Base-by-base conservation (phyloP, 495 filamentous ascomycete genomes). In the Parachaetomium inaequale region DNA sequence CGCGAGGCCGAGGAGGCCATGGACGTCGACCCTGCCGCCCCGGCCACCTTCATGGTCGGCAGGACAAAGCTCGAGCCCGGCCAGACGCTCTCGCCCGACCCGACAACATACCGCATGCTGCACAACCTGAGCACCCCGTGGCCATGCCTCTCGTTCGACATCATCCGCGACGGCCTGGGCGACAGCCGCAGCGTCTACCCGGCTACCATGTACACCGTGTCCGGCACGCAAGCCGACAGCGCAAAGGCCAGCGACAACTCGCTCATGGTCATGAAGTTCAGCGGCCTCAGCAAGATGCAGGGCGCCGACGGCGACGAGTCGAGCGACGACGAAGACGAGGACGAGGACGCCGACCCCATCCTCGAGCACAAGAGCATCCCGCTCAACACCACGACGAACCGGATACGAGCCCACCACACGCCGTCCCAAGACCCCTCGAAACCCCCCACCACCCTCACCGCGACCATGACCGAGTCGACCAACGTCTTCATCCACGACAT, bases 111-210 rank as follows among this genome's bases (percentile, higher is more conserved):
- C 77, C 86, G 96, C 68, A 94, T 98, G 92, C 86, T 98, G 34
- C 94, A 98, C 78, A 89, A 86, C 47, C 81, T 98, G 47, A 93
- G 87, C 73, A 88, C 92, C 17, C 89, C 91, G 0, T 98, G 94
- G 94, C 94, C 94, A 6, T 98, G 94, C 67, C 84, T 98, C 10
- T 96, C 93, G 12, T 96, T 96, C 74, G 93, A 97, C 69, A 91
- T 98, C 64, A 75, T 98, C 31, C 87, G 81, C 70, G 94, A 98
- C 76, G 77, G 81, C n/a, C 79, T 98, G 23, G 94, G 94, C 38
- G 90, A 96, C 68, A 88, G 92, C 74, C 86, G 94, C 63, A 93
- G 88, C 69, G 87, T 86, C 2, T 98, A 91, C 75, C 94, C 94
- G 57, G 91, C 90, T 28, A 96, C 92, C 14, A 86, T 96, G 69